Base-by-base conservation (phyloP, 225 moss, liverwort and hornwort species). In the Rhytidiadelphus loreus region DNA sequence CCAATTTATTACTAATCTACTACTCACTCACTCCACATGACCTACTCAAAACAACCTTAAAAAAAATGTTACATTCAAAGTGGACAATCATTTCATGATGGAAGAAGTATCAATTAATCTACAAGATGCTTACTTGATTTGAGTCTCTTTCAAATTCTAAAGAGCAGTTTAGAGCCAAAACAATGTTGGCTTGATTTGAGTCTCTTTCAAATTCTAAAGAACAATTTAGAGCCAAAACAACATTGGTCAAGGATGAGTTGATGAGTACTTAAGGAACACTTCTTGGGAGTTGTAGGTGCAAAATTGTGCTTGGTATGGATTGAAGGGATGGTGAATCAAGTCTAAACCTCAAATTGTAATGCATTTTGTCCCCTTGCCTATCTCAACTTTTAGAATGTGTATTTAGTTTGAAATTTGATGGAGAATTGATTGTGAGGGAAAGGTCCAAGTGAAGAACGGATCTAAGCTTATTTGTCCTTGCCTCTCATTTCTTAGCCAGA, bases 261-360 rank as follows among this genome's bases (percentile, higher is more conserved):
- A n/a, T 22, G n/a, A 68, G 1, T 11, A n/a, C 22, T n/a, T n/a
- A n/a, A n/a, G 12, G 4, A 4, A 68, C 2, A 68, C 0, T n/a
- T 4, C 7, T n/a, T 12, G 22, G 3, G 6, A 65, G 2, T n/a
- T 68, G 6, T 37, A 37, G 13, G 12, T n/a, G 13, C 39, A 39
- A 39, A 69, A 39, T 39, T n/a, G 13, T 39, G 3, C 68, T 68
- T 68, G n/a, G 2, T 13, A 22, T 8, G 7, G 39, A 0, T 13
- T 24, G 13, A 69, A n/a, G 7, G 23, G 4, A 68, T n/a, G n/a
- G 4, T 23, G 25, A 8, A 25, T 5, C 8, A 25, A 6, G 12
- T n/a, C 25, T 8, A 25, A 16, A 25, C 26, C 5, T 71, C 43
- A 43, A 41, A 71, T 71, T 26, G 15, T 9, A 71, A 25, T 70